Base-by-base conservation (phyloP, 768 basidiomycete species). In the Guyanaporus albipodus region DNA sequence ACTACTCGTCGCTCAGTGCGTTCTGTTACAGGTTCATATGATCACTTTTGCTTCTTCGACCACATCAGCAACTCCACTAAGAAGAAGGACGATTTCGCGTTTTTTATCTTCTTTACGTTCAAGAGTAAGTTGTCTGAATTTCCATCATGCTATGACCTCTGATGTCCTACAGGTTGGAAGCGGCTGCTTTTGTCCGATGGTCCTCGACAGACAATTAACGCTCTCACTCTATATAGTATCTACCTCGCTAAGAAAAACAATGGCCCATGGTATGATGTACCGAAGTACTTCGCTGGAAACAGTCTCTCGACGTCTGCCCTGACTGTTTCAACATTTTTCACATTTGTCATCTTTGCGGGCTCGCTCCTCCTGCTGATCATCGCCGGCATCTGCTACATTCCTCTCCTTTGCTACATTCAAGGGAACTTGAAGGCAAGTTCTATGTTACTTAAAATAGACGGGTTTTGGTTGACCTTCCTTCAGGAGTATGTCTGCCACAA, bases 71-170 rank as follows among this genome's bases (percentile, higher is more conserved):
- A 90, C 61, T 98, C 96, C 22, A 93, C 92, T 24, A 97, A 95
- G 77, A 83, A 82, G 52, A 93, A 87, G 67, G 96, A 99, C 63
- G 91, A 96, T 61, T 93, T 99, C 68, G 94, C 95, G 27, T 98
- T 98, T 77, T 99, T 96, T 69, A 81, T 98, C 62, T 99, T 98
- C 81, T 99, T 99, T 70, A 88, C 87, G 1, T 98, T 99, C 79
- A 99, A 99, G 76, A 95, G 95, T 90, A 50, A 44, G 83, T 73
- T 17, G 7, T 39, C 18, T 41, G 15, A 14, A 35, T 37, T 27
- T 18, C 11, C 40, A 17, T 38, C n/a, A 32, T 12, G 32, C 11
- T 32, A 22, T 29, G 37, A 37, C 35, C 9, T 23, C 43, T 57
- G 19, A 51, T 15, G 3, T 31, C 11, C 22, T 35, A 32, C 12